Conservation (phyloP, 441 rosid genomes). For the Pelargonium australe region DNA sequence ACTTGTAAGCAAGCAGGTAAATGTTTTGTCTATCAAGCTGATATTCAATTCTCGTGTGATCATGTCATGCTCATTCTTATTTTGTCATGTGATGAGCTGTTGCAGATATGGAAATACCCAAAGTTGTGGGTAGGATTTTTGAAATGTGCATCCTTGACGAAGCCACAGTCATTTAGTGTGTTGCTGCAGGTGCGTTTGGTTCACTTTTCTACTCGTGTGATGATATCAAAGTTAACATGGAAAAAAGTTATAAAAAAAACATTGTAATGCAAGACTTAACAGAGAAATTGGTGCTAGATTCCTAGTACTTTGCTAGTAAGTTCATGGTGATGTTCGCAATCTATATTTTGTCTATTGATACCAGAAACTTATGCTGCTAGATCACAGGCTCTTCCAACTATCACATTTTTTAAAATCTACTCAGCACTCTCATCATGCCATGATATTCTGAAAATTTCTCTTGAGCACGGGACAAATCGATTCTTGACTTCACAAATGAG, state of each 20-base stretch:
- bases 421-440: neutral
- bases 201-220: neutral
- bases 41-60: conserved; percentile 7
- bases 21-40: conserved; percentile 21
- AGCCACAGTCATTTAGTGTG: conserved; percentile 88
- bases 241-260: too few relatives aligned
- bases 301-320: too few relatives aligned
- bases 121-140: conserved; percentile 98
- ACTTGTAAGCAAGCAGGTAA: conserved; percentile 92
- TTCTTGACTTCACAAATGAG: neutral
- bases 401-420: neutral
- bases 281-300: too few relatives aligned
- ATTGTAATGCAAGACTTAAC: too few relatives aligned
- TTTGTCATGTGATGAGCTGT: conserved; percentile 18
- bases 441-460: neutral
- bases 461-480: neutral
- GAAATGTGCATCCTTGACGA: conserved; percentile 78
- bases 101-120: conserved; percentile 96
- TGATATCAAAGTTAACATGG: neutral
- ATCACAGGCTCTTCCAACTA: neutral
- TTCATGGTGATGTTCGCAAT: too few relatives aligned
- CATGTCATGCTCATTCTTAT: conserved; percentile 11
- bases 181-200: conserved; percentile 72
- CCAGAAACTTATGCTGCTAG: too few relatives aligned
- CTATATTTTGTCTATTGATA: too few relatives aligned